Base-by-base conservation (phyloP, 2,329 filamentous ascomycete genomes). In the Talaromyces sp. region DNA sequence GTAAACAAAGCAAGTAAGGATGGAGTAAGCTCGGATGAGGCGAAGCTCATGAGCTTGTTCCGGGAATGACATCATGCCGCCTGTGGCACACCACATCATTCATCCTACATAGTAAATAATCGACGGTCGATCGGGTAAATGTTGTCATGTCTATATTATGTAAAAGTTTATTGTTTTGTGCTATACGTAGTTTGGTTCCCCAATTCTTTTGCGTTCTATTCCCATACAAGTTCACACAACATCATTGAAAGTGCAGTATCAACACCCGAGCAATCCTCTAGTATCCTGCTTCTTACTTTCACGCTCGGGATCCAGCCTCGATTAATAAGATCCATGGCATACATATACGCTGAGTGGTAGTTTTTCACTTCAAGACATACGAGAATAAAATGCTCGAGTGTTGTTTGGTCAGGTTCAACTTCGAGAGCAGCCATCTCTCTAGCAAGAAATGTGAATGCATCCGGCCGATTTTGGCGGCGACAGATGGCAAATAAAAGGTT, bases 301-400 rank as follows among this genome's bases (percentile, higher is more conserved):
- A 65, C 64, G n/a, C 66, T 68, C 52, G 75, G 62, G 2, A 56
- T 53, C 53, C 69, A 70, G 4, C 69, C 70, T 14, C 72, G 71
- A 42, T 70, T 68, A 7, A 68, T 61, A 60, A 78, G 66, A 59
- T 79, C 76, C 50, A 72, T 63, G 56, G 76, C 67, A 63, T 78
- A 79, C 65, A 72, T 72, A 62, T 71, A 73, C 1, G 71, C 75
- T 5, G 75, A 75, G 57, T 69, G 65, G 63, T 71, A 76, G 52
- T 73, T 76, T 5, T 66, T 68, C 8, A 68, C 64, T 7, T 76
- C 72, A 4, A 85, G 66, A 67, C 86, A 89, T 51, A 86, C 78
- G 12, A 86, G 70, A 16, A 89, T 82, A 10, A 89, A 75, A 4
- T 82, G 78, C 66, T 89, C 86, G 66, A 89, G 89, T 0, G 87